These are phyloP conservation scores for Pleurotus djamor DNA, from an alignment of 768 basidiomycete species.

Conservation along the genomic window DNA sequence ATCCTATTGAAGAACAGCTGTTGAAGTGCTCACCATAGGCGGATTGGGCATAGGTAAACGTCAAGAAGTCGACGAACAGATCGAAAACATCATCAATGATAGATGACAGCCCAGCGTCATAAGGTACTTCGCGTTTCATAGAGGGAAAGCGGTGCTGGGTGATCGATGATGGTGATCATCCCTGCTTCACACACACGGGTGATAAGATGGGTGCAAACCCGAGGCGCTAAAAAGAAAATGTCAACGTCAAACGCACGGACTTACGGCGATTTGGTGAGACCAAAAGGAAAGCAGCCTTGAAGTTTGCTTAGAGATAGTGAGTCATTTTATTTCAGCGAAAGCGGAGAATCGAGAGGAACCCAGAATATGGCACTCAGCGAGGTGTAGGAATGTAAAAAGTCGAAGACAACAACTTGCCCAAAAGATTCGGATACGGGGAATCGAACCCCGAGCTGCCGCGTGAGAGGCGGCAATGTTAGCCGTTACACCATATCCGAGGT, in stretches of 20 bases:
- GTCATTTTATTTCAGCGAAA: too few relatives aligned
- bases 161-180: neutral
- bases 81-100: neutral
- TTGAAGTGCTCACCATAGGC: neutral
- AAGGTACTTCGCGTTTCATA: neutral
- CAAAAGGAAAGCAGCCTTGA: neutral
- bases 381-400: neutral
- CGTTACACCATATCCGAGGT: conserved; percentile 51
- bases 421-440: conserved; percentile 35
- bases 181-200: neutral
- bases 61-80: neutral
- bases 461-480: conserved; percentile 62
- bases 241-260: neutral
- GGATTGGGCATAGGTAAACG: neutral
- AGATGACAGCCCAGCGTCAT: neutral
- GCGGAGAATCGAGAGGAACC: too few relatives aligned
- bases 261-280: neutral
- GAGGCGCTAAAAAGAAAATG: neutral
- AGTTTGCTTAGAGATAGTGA: too few relatives aligned
- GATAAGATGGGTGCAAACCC: neutral
- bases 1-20: neutral
- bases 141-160: neutral
- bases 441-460: conserved; percentile 59
- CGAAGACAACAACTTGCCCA: neutral
- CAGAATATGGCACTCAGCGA: too few relatives aligned